phyloP scores from a whole-genome alignment of 805 yeast species.

The Lipomyces yamanashiensis region DNA sequence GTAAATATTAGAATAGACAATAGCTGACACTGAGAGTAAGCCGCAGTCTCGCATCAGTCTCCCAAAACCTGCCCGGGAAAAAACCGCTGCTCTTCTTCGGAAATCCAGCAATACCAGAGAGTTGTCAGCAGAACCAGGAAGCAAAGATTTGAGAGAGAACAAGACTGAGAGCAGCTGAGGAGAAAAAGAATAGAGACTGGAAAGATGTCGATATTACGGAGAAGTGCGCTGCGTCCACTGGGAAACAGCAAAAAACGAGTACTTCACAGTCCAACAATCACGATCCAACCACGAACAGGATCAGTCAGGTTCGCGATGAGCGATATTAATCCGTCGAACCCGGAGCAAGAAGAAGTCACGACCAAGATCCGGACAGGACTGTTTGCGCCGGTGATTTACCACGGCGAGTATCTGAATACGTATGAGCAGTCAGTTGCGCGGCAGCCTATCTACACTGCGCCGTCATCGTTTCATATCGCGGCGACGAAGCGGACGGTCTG shows the following conservation, averaged over 20 bases:
- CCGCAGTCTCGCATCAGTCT: not conserved
- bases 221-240: not conserved
- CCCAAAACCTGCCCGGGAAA: not conserved
- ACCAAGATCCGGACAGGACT: slow-evolving; percentile 24
- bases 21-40: not conserved
- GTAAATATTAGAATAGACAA: too few relatives aligned
- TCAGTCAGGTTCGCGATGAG: slow-evolving; percentile 23
- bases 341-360: slow-evolving; percentile 20
- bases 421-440: slow-evolving; percentile 26
- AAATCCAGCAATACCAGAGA: too few relatives aligned
- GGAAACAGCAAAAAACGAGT: not conserved
- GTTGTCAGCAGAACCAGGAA: not conserved
- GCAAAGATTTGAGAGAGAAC: not conserved
- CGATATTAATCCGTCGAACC: slow-evolving; percentile 31
- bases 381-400: slow-evolving; percentile 26
- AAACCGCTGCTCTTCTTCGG: not conserved
- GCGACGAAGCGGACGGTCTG: slow-evolving; percentile 38
- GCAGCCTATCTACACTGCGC: slow-evolving; percentile 37
- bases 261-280: slow-evolving; percentile 8
- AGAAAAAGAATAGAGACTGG: not conserved
- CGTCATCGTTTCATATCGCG: slow-evolving; percentile 39
- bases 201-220: not conserved
- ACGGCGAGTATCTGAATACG: slow-evolving; percentile 14
- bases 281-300: not conserved
- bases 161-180: not conserved